A percentile compares a stretch with the other conserved stretches of the same genome.
These are phyloP conservation scores for Sporothrix curviconia DNA, from an alignment of 2,329 filamentous ascomycete genomes.

Conservation along the genomic window DNA sequence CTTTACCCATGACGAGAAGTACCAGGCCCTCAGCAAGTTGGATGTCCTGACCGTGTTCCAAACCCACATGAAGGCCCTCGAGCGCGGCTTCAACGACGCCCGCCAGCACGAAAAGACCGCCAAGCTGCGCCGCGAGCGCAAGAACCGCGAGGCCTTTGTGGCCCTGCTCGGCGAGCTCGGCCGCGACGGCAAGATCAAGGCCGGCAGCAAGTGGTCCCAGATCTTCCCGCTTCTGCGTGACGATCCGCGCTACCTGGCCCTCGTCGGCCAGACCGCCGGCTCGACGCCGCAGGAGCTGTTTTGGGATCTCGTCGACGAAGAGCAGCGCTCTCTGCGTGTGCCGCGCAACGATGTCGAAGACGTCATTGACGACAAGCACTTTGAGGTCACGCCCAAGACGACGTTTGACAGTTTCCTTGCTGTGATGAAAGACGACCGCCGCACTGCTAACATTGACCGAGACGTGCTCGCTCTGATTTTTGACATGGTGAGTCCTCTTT, in stretches of 20 bases:
- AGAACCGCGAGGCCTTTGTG: constrained; percentile 75
- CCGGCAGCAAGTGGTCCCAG: constrained; percentile 83
- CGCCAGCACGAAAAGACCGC: constrained; percentile 80
- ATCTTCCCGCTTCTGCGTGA: constrained; percentile 67
- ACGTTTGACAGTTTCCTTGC: constrained; percentile 81
- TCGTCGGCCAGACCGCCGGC: constrained; percentile 69
- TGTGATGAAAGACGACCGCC: constrained; percentile 77
- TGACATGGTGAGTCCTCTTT: constrained; percentile 54
- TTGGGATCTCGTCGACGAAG: constrained; percentile 91
- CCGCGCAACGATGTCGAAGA: constrained; percentile 79
- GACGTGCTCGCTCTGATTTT: constrained; percentile 77
- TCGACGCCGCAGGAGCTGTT: constrained; percentile 87
- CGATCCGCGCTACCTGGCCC: constrained; percentile 75
- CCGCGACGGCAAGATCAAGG: constrained; percentile 73
- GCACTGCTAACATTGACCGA: constrained; percentile 78
- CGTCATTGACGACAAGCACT: constrained; percentile 84
- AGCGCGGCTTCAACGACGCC: constrained; percentile 84
- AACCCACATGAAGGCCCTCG: constrained; percentile 86
- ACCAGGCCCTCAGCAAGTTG: constrained; percentile 75
- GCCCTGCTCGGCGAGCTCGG: constrained; percentile 69
- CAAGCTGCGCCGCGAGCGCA: constrained; percentile 75
- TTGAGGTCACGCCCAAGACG: constrained; percentile 81
- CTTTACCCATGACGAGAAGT: constrained; percentile 66
- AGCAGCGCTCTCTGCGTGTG: constrained; percentile 77
- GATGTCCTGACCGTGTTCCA: constrained; percentile 92